Conservation (phyloP, 805 yeast genomes). For the Metschnikowia picachoensis region DNA sequence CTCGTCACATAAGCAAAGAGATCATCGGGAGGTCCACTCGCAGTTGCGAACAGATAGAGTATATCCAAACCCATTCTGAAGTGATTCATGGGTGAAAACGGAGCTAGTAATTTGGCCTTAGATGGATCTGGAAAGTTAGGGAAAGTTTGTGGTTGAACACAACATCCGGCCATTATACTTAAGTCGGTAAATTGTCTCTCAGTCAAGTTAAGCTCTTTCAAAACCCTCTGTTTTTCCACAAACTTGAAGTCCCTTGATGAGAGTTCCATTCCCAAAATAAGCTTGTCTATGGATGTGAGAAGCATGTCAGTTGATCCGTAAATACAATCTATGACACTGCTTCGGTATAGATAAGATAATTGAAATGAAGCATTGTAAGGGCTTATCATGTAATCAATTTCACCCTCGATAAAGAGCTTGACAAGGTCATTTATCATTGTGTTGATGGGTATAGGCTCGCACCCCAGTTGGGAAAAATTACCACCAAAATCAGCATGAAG, state of each 20-base stretch:
- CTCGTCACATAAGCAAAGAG: conserved; percentile 46
- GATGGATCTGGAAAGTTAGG: conserved; percentile 47
- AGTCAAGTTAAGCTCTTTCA: conserved; percentile 57
- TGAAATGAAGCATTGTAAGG: conserved; percentile 83
- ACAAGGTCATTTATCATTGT: conserved; percentile 55
- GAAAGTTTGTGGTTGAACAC: conserved; percentile 63
- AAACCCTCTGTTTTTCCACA: conserved; percentile 54
- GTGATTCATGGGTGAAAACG: conserved; percentile 38
- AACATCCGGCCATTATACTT: conserved; percentile 75
- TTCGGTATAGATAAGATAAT: conserved; percentile 62
- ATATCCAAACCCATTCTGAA: conserved; percentile 40
- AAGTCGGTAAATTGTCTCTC: conserved; percentile 71
- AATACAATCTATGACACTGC: conserved; percentile 61
- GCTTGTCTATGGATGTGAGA: conserved; percentile 60
- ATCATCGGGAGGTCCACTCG: conserved; percentile 25
- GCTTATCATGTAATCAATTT: conserved; percentile 66
- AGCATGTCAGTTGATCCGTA: conserved; percentile 83
- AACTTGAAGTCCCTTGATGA: conserved; percentile 62
- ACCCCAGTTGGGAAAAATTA: conserved; percentile 51
- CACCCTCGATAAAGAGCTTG: conserved; percentile 49
- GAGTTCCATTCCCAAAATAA: conserved; percentile 69
- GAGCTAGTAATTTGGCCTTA: conserved; percentile 37
- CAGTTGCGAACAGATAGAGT: conserved; percentile 30
- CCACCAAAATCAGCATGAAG: conserved; percentile 21
- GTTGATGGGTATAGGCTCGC: conserved; percentile 46